Base-by-base conservation (phyloP, 176 grass and related monocot species). In the Rhynchospora pubera region DNA sequence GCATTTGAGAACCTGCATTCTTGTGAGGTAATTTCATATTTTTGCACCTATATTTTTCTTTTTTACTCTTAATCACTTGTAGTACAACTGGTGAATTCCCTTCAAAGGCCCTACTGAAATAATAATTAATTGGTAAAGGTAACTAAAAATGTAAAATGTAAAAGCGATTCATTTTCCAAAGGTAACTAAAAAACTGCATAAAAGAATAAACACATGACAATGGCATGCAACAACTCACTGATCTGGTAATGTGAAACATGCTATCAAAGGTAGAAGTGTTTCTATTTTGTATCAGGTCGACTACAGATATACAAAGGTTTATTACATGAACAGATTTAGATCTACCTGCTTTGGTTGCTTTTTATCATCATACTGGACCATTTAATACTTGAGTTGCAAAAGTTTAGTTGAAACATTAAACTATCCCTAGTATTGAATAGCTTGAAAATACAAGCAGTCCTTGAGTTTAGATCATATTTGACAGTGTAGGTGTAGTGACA, bases 1-100 rank as follows among this genome's bases (percentile, higher is more conserved):
- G 74, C 86, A 23, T 81, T 97, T 55, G 68, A 94, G 78, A 97
- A 97, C 62, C 72, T 97, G 47, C 91, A 97, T 57, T 91, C 89
- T 3, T 97, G 94, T 58, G 94, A 93, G 91, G 94, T 91, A 90
- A 83, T 71, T 78, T 77, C 83, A 64, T 9, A 24, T 73, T 46
- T 55, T 28, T 65, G n/a, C n/a, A 55, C 16, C 75, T 18, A 64
- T 30, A 22, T 85, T 53, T 18, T 32, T 0, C 59, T 26, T 82
- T 79, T 85, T 60, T 10, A 21, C 56, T 15, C 7, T 19, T 1
- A 69, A 45, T 69, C 39, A 69, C n/a, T 69, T 44, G 6, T 9
- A 68, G 4, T 68, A n/a, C 34, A 7, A 44, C 44, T 44, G 7
- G 8, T 65, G 63, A 11, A 51, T 9, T 51, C 6, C 48, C 48